Evolutionary conservation across 2,329 filamentous ascomycete species (phyloP).

Genomic region (Onygenales sp.): DNA sequence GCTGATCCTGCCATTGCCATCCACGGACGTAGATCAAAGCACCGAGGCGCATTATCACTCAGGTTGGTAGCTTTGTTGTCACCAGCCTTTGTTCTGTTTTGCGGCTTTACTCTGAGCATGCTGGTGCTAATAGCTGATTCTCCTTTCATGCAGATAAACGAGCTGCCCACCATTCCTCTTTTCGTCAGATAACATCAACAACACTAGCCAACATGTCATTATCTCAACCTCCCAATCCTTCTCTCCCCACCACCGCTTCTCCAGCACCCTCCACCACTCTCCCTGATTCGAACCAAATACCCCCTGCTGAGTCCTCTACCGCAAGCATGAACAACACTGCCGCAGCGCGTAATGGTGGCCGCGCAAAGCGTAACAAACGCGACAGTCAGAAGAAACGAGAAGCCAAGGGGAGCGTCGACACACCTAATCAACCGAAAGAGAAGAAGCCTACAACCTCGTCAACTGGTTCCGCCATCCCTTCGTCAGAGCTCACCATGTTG

Average conservation of each 20-base stretch:
- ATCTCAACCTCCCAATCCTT: background rate
- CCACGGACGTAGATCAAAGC: background rate
- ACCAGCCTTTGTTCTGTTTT: background rate
- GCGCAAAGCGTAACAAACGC: constrained; percentile 32
- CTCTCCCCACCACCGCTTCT: background rate
- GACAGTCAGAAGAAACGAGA: constrained; percentile 36
- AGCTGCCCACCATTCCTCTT: background rate
- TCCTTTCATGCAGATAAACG: background rate
- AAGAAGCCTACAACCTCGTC: background rate
- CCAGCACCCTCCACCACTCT: constrained; percentile 29
- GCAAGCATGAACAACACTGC: constrained; percentile 4
- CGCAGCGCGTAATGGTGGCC: constrained; percentile 4
- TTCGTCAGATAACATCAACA: background rate
- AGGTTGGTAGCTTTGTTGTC: background rate
- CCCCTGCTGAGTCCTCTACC: background rate
- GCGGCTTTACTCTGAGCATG: background rate
- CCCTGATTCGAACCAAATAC: constrained; percentile 11
- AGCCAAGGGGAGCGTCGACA: constrained; percentile 29
- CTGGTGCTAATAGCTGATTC: background rate
- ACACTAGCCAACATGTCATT: background rate
- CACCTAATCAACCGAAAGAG: constrained; percentile 16
- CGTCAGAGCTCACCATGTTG: constrained; percentile 29
- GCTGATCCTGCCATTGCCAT: background rate
- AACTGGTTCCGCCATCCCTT: constrained; percentile 22
- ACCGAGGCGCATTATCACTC: background rate